phyloP scores from a whole-genome alignment of 768 basidiomycete species.

The Mycena rebaudengoi region DNA sequence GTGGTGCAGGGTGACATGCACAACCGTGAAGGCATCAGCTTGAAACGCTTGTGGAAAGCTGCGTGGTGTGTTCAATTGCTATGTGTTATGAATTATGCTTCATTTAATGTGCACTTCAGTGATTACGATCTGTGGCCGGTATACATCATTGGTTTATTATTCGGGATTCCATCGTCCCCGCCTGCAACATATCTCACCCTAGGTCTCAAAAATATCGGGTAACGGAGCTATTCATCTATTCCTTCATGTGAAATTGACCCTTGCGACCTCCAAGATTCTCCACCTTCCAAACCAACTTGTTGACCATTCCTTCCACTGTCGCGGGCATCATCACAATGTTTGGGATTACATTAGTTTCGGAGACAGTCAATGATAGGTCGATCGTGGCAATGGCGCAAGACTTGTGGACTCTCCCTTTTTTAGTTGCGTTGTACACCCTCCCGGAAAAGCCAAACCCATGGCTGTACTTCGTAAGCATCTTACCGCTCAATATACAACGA shows the following conservation, averaged over 20 bases:
- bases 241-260: not conserved
- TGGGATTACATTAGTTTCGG: conserved; percentile 57
- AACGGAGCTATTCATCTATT: conserved; percentile 8
- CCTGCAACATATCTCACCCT: conserved; percentile 68
- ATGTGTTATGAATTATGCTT: no score
- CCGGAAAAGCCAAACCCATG: conserved; percentile 60
- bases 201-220: conserved; percentile 63
- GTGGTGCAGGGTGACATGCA: conserved; percentile 68
- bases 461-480: conserved; percentile 56
- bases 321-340: conserved; percentile 63
- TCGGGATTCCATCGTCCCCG: conserved; percentile 56
- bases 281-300: conserved; percentile 67
- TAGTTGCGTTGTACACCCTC: conserved; percentile 62
- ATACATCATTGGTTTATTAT: conserved; percentile 65
- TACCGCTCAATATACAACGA: not conserved
- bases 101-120: no score
- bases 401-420: conserved; percentile 68
- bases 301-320: conserved; percentile 65
- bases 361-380: conserved; percentile 61
- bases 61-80: no score
- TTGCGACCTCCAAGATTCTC: conserved; percentile 51
- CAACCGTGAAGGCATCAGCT: conserved; percentile 67
- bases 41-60: conserved; percentile 59
- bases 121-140: conserved; percentile 77
- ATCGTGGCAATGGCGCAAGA: conserved; percentile 62